These are phyloP conservation scores for Pleodorina starrii DNA, from an alignment of 139 green algal genomes.

Conservation along the genomic window DNA sequence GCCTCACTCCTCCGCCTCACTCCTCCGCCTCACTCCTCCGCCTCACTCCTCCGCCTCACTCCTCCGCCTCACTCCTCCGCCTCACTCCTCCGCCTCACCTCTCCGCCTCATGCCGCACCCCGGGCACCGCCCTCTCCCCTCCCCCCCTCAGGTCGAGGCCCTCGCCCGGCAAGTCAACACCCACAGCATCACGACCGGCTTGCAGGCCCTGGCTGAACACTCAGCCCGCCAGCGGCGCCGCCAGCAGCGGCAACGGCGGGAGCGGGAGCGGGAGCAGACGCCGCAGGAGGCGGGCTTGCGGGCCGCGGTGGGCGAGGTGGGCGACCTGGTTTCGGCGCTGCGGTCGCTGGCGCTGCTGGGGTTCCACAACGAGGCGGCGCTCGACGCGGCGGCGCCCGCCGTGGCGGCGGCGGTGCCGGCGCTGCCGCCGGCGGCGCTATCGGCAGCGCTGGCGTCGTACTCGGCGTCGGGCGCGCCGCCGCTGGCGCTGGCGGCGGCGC, in stretches of 20 bases:
- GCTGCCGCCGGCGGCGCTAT: neutral
- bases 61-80: neutral
- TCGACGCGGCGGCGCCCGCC: neutral
- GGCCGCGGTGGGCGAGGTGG: neutral
- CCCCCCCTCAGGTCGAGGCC: neutral
- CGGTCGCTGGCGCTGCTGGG: neutral
- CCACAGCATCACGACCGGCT: neutral
- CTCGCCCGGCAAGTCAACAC: neutral
- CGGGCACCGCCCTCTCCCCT: neutral
- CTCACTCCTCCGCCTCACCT: neutral
- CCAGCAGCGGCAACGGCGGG: neutral
- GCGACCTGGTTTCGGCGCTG: neutral
- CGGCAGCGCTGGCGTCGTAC: constrained; percentile 5
- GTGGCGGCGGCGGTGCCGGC: neutral
- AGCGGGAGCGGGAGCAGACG: too few species aligned
- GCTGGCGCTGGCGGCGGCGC: neutral
- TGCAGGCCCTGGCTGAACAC: neutral
- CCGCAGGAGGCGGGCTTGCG: neutral
- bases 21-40: neutral
- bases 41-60: neutral
- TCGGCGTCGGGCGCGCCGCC: neutral
- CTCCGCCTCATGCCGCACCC: too few species aligned
- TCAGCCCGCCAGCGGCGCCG: neutral
- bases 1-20: too few species aligned
- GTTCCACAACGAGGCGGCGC: constrained; percentile 19